These are phyloP conservation scores for Thermoascus crustaceus DNA, from an alignment of 2,329 filamentous ascomycete species.

Conservation along the genomic window DNA sequence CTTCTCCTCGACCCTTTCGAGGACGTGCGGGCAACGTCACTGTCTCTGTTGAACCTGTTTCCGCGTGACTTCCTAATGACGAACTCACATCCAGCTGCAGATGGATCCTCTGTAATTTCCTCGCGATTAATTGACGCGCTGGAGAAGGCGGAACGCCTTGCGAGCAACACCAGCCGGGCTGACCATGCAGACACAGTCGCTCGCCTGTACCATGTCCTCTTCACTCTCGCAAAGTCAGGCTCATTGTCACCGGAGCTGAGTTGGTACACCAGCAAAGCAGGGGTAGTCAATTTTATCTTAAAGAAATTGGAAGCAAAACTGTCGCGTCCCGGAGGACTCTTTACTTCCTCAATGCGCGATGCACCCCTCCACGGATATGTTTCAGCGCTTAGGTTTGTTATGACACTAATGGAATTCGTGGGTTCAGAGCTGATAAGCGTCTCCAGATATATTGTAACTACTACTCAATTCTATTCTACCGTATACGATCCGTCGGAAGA, in stretches of 20 bases:
- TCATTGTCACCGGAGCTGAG: conserved; percentile 3
- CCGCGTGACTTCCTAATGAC: conserved; percentile 22
- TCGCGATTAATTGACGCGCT: conserved; percentile 25
- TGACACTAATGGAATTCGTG: too few relatives aligned
- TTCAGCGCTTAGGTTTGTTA: conserved; percentile 52
- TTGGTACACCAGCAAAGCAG: conserved; percentile 33
- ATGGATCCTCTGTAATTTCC: conserved; percentile 14
- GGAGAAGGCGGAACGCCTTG: conserved; percentile 27
- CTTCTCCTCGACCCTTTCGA: conserved; percentile 86
- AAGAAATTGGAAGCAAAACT: conserved; percentile 58
- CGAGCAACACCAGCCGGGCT: conserved; percentile 62
- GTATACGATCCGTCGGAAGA: conserved; percentile 18
- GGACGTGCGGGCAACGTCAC: conserved; percentile 61
- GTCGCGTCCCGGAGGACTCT: conserved; percentile 52
- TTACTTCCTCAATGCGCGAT: conserved; percentile 58
- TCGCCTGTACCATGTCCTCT: conserved; percentile 63
- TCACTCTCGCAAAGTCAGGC: conserved; percentile 45
- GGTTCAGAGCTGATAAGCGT: conserved; percentile 9
- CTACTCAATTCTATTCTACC: conserved; percentile 28
- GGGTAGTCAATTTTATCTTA: conserved; percentile 52
- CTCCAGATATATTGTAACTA: conserved; percentile 43
- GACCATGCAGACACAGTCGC: conserved; percentile 91
- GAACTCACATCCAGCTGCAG: conserved; percentile 4
- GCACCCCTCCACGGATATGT: conserved; percentile 63
- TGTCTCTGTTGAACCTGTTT: conserved; percentile 37